Percentiles rank a stretch among this genome's conserved stretches.
Conservation (phyloP, 164 flowering plant genomes). For the Pachysandra terminalis region DNA sequence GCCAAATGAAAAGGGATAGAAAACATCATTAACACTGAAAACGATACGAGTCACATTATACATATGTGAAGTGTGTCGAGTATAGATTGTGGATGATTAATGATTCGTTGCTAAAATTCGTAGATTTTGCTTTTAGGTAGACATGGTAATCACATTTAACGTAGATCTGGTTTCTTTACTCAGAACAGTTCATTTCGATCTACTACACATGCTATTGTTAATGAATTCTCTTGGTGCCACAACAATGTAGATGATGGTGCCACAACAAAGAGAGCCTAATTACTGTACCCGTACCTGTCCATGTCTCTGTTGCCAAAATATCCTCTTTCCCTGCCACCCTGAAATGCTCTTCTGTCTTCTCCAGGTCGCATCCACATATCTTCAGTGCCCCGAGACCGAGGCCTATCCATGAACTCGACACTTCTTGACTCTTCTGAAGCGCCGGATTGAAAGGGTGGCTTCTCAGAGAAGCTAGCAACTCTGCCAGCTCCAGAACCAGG, state of each 20-base stretch:
- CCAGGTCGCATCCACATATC: conserved; percentile 59
- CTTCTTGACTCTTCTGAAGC: conserved; percentile 48
- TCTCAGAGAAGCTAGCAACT: conserved; percentile 36
- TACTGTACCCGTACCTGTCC: conserved; percentile 66
- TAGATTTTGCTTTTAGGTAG: too few species aligned
- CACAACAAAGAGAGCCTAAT: too few species aligned
- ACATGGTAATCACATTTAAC: too few species aligned
- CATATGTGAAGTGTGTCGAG: background rate
- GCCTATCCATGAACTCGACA: conserved; percentile 48
- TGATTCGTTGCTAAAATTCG: too few species aligned
- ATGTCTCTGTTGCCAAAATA: conserved; percentile 51
- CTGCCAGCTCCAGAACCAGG: conserved; percentile 73
- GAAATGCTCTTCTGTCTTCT: conserved; percentile 58
- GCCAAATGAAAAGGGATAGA: conserved; percentile 19
- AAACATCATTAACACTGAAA: background rate
- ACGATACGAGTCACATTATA: too few species aligned
- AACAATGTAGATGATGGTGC: too few species aligned
- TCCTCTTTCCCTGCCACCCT: conserved; percentile 54
- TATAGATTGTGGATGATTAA: too few species aligned
- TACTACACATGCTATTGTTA: too few species aligned
- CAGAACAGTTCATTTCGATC: too few species aligned
- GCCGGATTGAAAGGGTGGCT: conserved; percentile 59
- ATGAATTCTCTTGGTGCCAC: too few species aligned
- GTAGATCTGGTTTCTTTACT: too few species aligned
- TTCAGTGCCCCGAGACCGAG: conserved; percentile 58